These are phyloP conservation scores for Sporothrix globosa DNA, from an alignment of 2,329 filamentous ascomycete genomes.

Conservation along the genomic window DNA sequence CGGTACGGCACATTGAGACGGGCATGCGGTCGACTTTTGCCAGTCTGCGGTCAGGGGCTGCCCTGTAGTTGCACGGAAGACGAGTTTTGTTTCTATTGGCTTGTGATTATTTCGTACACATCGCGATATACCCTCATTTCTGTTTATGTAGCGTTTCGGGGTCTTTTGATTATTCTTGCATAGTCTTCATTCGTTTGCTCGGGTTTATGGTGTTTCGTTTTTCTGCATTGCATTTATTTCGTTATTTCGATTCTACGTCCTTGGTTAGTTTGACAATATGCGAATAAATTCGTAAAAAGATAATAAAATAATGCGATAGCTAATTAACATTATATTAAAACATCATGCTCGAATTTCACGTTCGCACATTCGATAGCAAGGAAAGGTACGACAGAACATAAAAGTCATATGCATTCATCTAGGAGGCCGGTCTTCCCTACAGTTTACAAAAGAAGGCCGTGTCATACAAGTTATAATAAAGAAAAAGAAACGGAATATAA, in stretches of 20 bases:
- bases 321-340: neutral
- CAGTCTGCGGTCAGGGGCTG: slow-evolving; percentile 31
- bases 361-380: too few species aligned
- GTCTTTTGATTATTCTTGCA: neutral
- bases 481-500: neutral
- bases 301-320: neutral
- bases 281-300: neutral
- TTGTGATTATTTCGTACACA: neutral
- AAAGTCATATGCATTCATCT: neutral
- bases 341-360: too few species aligned
- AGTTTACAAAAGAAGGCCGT: neutral
- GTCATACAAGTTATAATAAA: neutral
- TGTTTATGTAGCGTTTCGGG: neutral
- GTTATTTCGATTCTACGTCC: neutral
- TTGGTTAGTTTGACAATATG: neutral
- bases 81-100: neutral
- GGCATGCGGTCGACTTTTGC: slow-evolving; percentile 36
- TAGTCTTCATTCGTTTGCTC: neutral
- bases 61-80: neutral
- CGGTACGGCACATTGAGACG: slow-evolving; percentile 35
- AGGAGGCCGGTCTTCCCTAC: neutral
- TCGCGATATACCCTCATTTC: slow-evolving; percentile 4
- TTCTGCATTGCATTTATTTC: neutral
- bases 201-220: neutral
- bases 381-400: neutral